These are phyloP conservation scores for Pseudomicrostroma phylloplanum DNA, from an alignment of 1,284 basidiomycete genomes.

Conservation along the genomic window DNA sequence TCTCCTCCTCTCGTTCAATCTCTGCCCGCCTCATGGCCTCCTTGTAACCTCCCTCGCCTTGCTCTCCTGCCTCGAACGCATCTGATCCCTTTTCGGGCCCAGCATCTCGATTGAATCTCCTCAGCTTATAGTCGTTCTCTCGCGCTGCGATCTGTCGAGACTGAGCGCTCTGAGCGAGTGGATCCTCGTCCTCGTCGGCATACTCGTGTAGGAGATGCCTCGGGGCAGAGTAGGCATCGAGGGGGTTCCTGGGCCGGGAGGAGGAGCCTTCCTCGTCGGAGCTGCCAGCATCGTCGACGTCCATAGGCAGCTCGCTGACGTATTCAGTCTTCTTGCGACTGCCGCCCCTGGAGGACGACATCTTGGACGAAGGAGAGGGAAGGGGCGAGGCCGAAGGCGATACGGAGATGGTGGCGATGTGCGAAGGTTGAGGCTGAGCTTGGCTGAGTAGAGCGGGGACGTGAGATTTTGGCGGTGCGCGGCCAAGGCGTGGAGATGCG, in stretches of 20 bases:
- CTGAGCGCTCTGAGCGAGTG: slow-evolving; percentile 84
- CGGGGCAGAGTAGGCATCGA: slow-evolving; percentile 63
- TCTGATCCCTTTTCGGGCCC: slow-evolving; percentile 30
- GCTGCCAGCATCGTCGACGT: slow-evolving; percentile 18
- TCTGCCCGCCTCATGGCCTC: slow-evolving; percentile 89
- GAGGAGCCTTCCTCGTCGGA: slow-evolving; percentile 25
- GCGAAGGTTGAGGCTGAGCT: neutral
- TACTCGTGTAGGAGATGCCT: slow-evolving; percentile 94
- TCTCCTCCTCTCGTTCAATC: slow-evolving; percentile 85
- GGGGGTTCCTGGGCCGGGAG: slow-evolving; percentile 28
- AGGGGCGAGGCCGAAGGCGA: neutral
- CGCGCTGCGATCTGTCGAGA: slow-evolving; percentile 87
- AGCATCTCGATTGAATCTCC: slow-evolving; percentile 62
- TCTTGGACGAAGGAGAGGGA: neutral
- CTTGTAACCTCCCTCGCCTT: slow-evolving; percentile 79
- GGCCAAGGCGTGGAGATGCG: too few relatives aligned
- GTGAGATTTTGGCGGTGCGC: too few relatives aligned
- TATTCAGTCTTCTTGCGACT: slow-evolving; percentile 29
- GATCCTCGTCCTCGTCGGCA: slow-evolving; percentile 80
- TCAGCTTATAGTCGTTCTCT: slow-evolving; percentile 91
- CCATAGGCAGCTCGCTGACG: slow-evolving; percentile 31
- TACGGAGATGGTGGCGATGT: slow-evolving; percentile 11
- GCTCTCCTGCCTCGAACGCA: slow-evolving; percentile 57
- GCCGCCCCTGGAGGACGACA: slow-evolving; percentile 23
- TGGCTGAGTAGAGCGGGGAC: too few relatives aligned